Conservation (phyloP, 768 basidiomycete species). For the Suillus paluster region DNA sequence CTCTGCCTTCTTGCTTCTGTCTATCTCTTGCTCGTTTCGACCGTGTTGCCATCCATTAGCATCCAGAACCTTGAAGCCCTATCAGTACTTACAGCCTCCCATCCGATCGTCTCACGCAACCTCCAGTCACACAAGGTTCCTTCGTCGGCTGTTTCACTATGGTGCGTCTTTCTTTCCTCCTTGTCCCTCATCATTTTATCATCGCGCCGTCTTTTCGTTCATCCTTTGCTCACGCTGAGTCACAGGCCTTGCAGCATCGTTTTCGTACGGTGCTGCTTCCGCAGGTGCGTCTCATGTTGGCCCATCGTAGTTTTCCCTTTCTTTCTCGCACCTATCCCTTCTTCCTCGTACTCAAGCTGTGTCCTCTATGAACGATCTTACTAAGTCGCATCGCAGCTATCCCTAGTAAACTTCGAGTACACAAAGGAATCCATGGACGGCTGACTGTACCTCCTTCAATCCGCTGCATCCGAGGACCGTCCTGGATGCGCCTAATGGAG, state of each 20-base stretch:
- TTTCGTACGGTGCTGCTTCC: constrained; percentile 87
- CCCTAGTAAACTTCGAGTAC: constrained; percentile 94
- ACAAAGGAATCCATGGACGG: constrained; percentile 82
- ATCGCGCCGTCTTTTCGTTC: neutral
- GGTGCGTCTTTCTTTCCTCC: constrained; percentile 51
- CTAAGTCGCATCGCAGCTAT: constrained; percentile 51
- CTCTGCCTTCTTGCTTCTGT: too few relatives aligned
- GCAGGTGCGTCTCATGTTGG: constrained; percentile 54
- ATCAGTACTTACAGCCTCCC: too few relatives aligned
- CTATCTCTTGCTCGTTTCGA: too few relatives aligned
- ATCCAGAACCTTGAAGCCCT: too few relatives aligned
- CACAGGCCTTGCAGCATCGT: constrained; percentile 85
- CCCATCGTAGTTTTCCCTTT: neutral
- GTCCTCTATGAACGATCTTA: neutral
- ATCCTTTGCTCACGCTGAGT: neutral
- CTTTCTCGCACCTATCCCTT: too few relatives aligned
- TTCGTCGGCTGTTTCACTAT: constrained; percentile 93
- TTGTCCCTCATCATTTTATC: too few relatives aligned
- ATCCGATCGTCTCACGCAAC: too few relatives aligned
- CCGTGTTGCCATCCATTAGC: too few relatives aligned
- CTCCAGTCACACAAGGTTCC: too few relatives aligned
- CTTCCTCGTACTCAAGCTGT: neutral
- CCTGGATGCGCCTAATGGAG: constrained; percentile 74
- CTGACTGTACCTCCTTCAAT: constrained; percentile 85
- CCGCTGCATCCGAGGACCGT: constrained; percentile 73